phyloP scores from a whole-genome alignment of 768 basidiomycete genomes.

The Tylopilus rubrobrunneus region DNA sequence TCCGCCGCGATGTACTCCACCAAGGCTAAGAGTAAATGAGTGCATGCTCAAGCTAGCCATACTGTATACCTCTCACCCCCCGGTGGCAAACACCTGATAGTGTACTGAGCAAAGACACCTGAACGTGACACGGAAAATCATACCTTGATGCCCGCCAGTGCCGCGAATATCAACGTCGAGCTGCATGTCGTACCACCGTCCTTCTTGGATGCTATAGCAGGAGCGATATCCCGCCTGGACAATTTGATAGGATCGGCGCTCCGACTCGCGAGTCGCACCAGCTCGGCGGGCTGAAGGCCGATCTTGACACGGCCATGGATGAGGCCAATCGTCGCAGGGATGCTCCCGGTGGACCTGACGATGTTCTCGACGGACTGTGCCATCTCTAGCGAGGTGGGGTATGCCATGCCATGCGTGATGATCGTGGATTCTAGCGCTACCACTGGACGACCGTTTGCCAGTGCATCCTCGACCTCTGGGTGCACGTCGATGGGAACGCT shows the following conservation, averaged over 20 bases:
- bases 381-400: slow-evolving; percentile 70
- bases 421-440: slow-evolving; percentile 93
- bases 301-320: slow-evolving; percentile 83
- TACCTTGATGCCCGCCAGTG: slow-evolving; percentile 84
- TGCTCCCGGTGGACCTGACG: slow-evolving; percentile 68
- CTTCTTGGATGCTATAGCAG: slow-evolving; percentile 60
- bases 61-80: slow-evolving; percentile 57
- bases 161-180: slow-evolving; percentile 69
- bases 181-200: slow-evolving; percentile 85
- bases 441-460: slow-evolving; percentile 59
- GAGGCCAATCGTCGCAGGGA: slow-evolving; percentile 89
- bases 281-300: slow-evolving; percentile 62
- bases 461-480: slow-evolving; percentile 81
- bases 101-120: slow-evolving; percentile 1
- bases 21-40: slow-evolving; percentile 46
- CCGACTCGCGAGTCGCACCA: slow-evolving; percentile 64
- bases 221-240: slow-evolving; percentile 76
- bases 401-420: slow-evolving; percentile 89
- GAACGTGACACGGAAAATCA: background rate
- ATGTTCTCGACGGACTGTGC: slow-evolving; percentile 69
- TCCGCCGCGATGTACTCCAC: slow-evolving; percentile 80
- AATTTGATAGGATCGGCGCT: slow-evolving; percentile 53
- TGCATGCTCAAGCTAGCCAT: background rate
- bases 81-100: slow-evolving; percentile 80
- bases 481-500: slow-evolving; percentile 58